Conservation (phyloP, 208 protist species). For the Crithidia thermophila region DNA sequence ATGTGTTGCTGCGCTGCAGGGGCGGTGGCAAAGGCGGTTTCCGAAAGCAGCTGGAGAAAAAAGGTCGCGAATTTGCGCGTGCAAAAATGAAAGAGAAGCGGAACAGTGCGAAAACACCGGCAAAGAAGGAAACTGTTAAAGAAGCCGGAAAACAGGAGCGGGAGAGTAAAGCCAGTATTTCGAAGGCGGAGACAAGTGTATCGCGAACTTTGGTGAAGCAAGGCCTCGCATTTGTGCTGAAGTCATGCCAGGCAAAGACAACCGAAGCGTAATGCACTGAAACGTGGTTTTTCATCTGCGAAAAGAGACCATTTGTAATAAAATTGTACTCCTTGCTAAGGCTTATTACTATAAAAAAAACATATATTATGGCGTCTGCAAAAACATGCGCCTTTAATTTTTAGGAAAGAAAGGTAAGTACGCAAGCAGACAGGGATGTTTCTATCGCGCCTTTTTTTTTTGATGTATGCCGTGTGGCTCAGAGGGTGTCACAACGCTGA, state of each 20-base stretch:
- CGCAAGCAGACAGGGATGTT: background rate
- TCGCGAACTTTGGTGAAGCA: conserved; percentile 29
- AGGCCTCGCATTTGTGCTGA: conserved; percentile 28
- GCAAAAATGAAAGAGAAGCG: conserved; percentile 51
- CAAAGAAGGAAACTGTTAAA: background rate
- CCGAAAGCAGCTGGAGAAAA: conserved; percentile 86
- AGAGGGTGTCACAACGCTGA: too few relatives aligned
- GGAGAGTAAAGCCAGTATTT: background rate
- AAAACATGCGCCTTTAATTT: too few relatives aligned
- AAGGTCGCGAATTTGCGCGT: conserved; percentile 74
- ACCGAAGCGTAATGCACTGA: background rate
- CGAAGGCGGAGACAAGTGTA: conserved; percentile 10
- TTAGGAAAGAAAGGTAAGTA: conserved; percentile 1
- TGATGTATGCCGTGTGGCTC: too few relatives aligned
- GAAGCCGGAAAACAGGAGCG: background rate
- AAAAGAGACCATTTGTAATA: too few relatives aligned
- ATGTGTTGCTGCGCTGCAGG: conserved; percentile 40
- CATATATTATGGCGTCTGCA: too few relatives aligned
- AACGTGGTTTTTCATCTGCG: background rate
- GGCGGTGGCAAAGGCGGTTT: conserved; percentile 85
- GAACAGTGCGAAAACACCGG: conserved; percentile 27
- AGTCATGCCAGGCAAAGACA: conserved; percentile 5
- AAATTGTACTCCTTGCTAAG: too few relatives aligned
- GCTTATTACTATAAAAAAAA: background rate
- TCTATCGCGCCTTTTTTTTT: background rate